Percentiles rank a stretch among this genome's conserved stretches.
Evolutionary conservation across 768 basidiomycete species (phyloP).

Genomic region (Pleurotus citrinopileatus): DNA sequence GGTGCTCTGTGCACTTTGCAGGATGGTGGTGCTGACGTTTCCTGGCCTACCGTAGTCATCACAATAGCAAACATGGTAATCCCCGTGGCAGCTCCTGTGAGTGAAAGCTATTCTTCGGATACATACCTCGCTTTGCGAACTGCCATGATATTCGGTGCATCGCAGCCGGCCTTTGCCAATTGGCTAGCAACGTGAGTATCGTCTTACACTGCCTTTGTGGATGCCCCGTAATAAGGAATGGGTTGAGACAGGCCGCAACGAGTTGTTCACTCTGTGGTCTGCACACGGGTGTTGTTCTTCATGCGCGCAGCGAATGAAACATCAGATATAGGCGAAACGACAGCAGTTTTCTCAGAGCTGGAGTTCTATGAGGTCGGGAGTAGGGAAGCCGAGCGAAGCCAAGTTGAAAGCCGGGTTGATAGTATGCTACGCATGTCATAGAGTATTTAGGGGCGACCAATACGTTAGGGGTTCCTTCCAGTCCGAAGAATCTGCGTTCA

Average conservation of each 20-base stretch:
- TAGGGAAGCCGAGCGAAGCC: not conserved
- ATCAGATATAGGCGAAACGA: not conserved
- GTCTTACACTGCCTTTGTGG: not conserved
- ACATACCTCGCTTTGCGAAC: not conserved
- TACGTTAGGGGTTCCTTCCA: no score
- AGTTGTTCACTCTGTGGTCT: conserved; percentile 39
- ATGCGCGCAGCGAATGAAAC: conserved; percentile 19
- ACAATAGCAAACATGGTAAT: conserved; percentile 38
- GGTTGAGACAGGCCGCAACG: conserved; percentile 33
- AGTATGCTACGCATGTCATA: not conserved
- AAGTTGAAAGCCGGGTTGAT: not conserved
- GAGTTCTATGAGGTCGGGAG: not conserved
- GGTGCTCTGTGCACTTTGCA: not conserved
- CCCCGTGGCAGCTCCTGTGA: conserved; percentile 34
- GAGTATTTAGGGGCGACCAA: no score
- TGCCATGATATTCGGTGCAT: not conserved
- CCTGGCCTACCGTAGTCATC: conserved; percentile 21
- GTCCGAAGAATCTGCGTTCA: no score
- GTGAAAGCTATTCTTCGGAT: conserved; percentile 3
- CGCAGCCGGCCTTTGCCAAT: conserved; percentile 32
- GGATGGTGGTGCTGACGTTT: not conserved
- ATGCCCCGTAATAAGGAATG: not conserved
- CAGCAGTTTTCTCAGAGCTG: not conserved
- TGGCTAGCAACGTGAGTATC: conserved; percentile 38
- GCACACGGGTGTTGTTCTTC: conserved; percentile 37